Base-by-base conservation (phyloP, 306 rosid species). In the Cyamopsis tetragonoloba region DNA sequence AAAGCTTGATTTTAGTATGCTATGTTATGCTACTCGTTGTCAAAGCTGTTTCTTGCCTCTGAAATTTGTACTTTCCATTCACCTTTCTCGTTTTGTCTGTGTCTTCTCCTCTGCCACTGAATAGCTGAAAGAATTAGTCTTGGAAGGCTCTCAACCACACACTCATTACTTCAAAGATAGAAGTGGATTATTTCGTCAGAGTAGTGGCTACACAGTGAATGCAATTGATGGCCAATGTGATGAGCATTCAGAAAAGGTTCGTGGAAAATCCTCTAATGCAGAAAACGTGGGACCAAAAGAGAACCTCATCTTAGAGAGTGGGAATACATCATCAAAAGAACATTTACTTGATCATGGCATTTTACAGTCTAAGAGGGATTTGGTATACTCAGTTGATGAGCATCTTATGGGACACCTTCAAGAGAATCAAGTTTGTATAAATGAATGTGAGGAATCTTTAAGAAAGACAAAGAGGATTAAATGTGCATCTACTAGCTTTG, bases 41-140 rank as follows among this genome's bases (percentile, higher is more conserved):
- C n/a, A n/a, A n/a, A n/a, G n/a, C n/a, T n/a, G n/a, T n/a, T n/a
- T n/a, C n/a, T n/a, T n/a, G n/a, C n/a, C n/a, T n/a, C n/a, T 17
- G 17, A 30, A 5, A 27, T 39, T 38, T 30, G 46, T 77, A 4
- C 26, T 67, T 81, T 47, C 49, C 49, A 50, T 56, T 74, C 35
- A 44, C 39, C 19, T 27, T 51, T 51, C 53, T 64, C 43, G 55
- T 37, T 74, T 59, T 67, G n/a, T 55, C 43, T 66, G 68, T 75
- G 7, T 10, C 34, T 70, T 28, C 18, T 46, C 18, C 41, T 48
- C 37, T 60, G 35, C 22, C 54, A 49, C 19, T 57, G 35, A 80
- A 56, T 86, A 91, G 98, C 77, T 91, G 77, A 85, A 84, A 80
- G 88, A 80, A 57, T 70, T 87, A 18, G 71, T 91, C 62, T 71